Conservation (phyloP, 2,329 filamentous ascomycete genomes). For the Ceratocystis eucalypticola region DNA sequence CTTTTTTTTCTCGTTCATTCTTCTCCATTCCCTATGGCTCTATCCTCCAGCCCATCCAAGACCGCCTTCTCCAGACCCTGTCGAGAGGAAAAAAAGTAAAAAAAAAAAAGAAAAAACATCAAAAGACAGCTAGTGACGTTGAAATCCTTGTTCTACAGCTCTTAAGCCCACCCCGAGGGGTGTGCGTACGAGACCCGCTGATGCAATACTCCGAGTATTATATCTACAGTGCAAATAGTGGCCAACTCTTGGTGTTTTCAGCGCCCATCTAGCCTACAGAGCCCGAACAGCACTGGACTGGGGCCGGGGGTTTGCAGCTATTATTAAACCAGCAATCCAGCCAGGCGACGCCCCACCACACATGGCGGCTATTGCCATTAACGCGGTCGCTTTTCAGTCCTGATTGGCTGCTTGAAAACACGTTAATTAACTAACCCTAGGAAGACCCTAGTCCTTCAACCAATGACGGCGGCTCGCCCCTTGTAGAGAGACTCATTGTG, state of each 20-base stretch:
- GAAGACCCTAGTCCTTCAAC: not conserved
- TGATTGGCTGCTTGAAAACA: not conserved
- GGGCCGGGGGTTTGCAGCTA: not conserved
- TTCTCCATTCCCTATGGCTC: not conserved
- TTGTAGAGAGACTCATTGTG: not conserved
- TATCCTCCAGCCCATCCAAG: not conserved
- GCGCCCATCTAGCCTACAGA: not conserved
- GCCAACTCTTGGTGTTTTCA: not conserved
- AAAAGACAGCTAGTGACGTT: conserved; percentile 3
- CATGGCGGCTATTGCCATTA: not conserved
- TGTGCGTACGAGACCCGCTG: not conserved
- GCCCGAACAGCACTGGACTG: not conserved
- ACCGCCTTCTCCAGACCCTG: not conserved
- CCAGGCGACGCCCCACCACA: not conserved
- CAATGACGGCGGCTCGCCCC: not conserved
- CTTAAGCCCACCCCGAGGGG: not conserved
- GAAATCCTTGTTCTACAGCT: not conserved
- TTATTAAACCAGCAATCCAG: conserved; percentile 1
- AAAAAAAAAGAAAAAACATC: conserved; percentile 8
- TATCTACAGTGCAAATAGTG: not conserved
- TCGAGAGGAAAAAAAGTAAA: not conserved
- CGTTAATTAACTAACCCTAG: not conserved
- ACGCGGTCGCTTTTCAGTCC: not conserved
- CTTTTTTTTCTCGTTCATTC: not conserved
- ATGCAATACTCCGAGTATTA: not conserved